Conservation (phyloP, 345 rosid species). For the Aegle marmelos region DNA sequence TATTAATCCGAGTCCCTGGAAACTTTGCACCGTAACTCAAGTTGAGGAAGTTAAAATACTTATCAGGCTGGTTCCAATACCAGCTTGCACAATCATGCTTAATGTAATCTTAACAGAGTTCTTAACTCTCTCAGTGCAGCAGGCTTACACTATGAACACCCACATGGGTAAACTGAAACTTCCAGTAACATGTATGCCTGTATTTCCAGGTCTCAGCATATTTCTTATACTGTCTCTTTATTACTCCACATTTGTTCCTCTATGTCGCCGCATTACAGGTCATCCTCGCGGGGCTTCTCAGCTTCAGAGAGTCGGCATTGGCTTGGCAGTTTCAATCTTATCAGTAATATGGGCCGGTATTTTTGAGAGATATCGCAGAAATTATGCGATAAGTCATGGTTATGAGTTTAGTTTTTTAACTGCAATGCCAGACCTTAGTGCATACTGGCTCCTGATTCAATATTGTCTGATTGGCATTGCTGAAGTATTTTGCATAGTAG, state of each 20-base stretch:
- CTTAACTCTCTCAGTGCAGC: constrained; percentile 86
- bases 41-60: constrained; percentile 92
- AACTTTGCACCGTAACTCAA: constrained; percentile 90
- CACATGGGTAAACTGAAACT: constrained; percentile 66
- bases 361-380: constrained; percentile 74
- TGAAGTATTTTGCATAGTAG: constrained; percentile 84
- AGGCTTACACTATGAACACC: constrained; percentile 79
- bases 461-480: constrained; percentile 87
- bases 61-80: constrained; percentile 64
- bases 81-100: constrained; percentile 77
- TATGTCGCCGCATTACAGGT: constrained; percentile 68
- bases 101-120: constrained; percentile 65
- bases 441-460: constrained; percentile 82
- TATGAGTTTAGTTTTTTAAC: constrained; percentile 50
- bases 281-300: constrained; percentile 93
- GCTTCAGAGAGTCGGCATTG: constrained; percentile 89
- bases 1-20: constrained; percentile 65
- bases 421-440: constrained; percentile 65
- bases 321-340: constrained; percentile 60
- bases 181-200: constrained; percentile 93
- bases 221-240: constrained; percentile 72
- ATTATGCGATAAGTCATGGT: constrained; percentile 62
- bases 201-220: constrained; percentile 85
- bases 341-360: constrained; percentile 74
- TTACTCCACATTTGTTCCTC: constrained; percentile 68